Conservation (phyloP, 345 rosid genomes). For the Cardamine resedifolia region DNA sequence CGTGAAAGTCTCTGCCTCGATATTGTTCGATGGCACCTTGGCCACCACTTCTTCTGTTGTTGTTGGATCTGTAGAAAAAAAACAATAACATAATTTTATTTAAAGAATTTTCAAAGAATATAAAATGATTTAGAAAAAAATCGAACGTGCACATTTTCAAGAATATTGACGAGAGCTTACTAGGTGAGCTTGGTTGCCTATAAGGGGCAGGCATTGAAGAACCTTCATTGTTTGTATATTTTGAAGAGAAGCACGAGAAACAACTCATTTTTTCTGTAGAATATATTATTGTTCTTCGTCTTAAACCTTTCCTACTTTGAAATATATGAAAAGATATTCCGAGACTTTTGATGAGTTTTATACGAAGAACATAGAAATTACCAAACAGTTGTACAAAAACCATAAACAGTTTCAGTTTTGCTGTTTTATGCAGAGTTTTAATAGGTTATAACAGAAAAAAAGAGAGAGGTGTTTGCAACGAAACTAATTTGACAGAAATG, state of each 20-base stretch:
- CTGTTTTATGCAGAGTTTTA: slow-evolving; percentile 16
- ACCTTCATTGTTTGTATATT: neutral
- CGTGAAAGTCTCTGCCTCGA: slow-evolving; percentile 61
- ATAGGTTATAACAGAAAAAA: slow-evolving; percentile 19
- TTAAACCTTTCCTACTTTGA: neutral
- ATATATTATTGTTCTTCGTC: slow-evolving; percentile 1
- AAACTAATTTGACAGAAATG: slow-evolving; percentile 2
- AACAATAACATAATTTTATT: neutral
- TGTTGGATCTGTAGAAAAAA: neutral
- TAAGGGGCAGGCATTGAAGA: slow-evolving; percentile 32
- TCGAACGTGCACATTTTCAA: neutral
- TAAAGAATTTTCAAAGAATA: neutral
- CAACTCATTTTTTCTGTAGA: slow-evolving; percentile 18
- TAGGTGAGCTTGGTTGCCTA: slow-evolving; percentile 16
- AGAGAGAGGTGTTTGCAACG: neutral
- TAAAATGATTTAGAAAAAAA: neutral
- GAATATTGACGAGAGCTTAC: slow-evolving; percentile 9
- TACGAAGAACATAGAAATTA: slow-evolving; percentile 9
- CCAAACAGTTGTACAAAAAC: neutral
- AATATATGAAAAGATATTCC: neutral
- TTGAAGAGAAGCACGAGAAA: slow-evolving; percentile 34
- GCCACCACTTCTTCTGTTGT: neutral
- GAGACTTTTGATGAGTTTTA: slow-evolving; percentile 3
- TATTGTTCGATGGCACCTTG: slow-evolving; percentile 34
- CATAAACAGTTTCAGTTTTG: slow-evolving; percentile 11